Percentiles rank a stretch among this genome's conserved stretches.
These are phyloP conservation scores for Aspergillus nanangensis DNA, from an alignment of 495 filamentous ascomycete species.

Conservation along the genomic window DNA sequence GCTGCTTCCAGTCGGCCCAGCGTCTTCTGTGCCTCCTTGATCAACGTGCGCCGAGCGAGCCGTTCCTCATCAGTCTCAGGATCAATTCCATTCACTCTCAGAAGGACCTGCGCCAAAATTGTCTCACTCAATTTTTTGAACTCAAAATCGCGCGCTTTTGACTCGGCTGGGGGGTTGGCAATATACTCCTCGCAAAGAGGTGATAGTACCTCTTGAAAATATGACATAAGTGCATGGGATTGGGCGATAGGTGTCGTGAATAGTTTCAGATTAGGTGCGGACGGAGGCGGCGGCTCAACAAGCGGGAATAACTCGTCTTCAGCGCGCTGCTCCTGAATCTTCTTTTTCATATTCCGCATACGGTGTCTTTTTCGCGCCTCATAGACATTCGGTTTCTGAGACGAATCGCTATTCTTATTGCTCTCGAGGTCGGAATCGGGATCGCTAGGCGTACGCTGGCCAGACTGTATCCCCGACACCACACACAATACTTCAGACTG, in stretches of 20 bases:
- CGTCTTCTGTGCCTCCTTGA: conserved; percentile 65
- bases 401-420: too few species aligned
- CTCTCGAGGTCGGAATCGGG: conserved; percentile 47
- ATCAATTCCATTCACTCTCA: conserved; percentile 85
- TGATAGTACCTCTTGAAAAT: conserved; percentile 62
- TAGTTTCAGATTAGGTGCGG: conserved; percentile 33
- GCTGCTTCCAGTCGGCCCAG: conserved; percentile 67
- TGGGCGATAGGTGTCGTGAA: conserved; percentile 56
- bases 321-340: conserved; percentile 14
- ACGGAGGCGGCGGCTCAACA: too few species aligned
- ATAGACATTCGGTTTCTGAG: too few species aligned
- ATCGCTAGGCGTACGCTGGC: conserved; percentile 45
- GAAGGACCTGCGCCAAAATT: conserved; percentile 72
- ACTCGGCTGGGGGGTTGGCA: conserved; percentile 60
- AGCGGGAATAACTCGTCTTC: too few species aligned
- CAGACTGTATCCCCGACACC: conserved; percentile 49
- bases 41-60: conserved; percentile 65
- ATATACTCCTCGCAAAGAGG: conserved; percentile 65
- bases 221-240: conserved; percentile 61
- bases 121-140: conserved; percentile 79
- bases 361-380: too few species aligned
- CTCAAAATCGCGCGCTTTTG: conserved; percentile 67
- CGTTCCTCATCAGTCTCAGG: conserved; percentile 63
- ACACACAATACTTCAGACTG: conserved; percentile 72
- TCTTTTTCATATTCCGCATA: conserved; percentile 40